Conservation (phyloP, 2,329 filamentous ascomycete genomes). For the Aureobasidium sp. region DNA sequence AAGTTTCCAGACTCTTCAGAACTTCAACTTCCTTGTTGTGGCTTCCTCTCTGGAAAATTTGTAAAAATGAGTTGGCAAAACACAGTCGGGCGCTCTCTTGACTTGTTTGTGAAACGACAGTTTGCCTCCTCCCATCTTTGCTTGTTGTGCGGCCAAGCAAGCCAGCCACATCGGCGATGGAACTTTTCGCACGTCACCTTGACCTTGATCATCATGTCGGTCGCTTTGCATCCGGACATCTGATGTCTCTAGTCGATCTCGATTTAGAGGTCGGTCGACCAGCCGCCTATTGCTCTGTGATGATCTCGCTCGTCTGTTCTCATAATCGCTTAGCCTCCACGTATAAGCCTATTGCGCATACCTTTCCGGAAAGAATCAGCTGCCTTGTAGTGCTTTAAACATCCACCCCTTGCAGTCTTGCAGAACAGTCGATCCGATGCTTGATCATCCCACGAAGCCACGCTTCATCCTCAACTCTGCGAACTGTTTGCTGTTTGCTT, state of each 20-base stretch:
- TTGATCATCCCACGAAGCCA: no score
- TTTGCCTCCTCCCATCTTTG: neutral
- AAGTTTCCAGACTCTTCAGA: neutral
- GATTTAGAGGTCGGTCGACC: neutral
- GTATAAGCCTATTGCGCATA: no score
- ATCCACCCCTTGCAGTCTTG: neutral
- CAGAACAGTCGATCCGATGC: neutral
- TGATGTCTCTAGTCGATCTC: neutral
- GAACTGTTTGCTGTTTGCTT: neutral
- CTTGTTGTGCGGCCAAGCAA: neutral
- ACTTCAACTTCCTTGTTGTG: neutral
- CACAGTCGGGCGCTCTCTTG: neutral
- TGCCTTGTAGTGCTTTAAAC: neutral
- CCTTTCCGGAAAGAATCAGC: no score
- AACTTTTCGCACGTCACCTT: neutral
- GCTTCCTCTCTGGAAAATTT: neutral
- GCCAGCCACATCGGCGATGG: conserved; percentile 2
- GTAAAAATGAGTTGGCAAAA: neutral
- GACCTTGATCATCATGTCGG: neutral
- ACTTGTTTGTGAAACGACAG: neutral
- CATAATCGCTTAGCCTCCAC: neutral
- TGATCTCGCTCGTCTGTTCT: neutral
- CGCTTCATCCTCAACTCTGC: no score
- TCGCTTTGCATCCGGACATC: neutral
- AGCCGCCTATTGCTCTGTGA: neutral